Evolutionary conservation across 306 rosid genomes (phyloP).

Genomic region (Vigna unguiculata): DNA sequence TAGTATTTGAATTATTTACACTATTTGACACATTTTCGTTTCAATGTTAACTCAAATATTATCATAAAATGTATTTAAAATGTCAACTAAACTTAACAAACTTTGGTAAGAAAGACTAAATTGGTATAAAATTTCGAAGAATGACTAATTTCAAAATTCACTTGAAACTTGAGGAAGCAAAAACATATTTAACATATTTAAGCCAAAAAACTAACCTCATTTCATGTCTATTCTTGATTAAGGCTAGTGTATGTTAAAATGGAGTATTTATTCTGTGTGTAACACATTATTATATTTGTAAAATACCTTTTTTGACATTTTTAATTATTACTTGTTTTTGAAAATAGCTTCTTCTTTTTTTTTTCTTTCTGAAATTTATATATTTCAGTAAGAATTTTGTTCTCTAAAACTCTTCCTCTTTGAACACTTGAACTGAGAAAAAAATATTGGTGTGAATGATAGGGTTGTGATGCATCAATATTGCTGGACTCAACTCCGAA

Average conservation of each 20-base stretch:
- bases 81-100: too few relatives aligned
- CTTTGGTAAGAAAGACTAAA: too few relatives aligned
- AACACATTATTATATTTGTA: neutral
- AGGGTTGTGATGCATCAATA: slow-evolving; percentile 85
- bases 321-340: neutral
- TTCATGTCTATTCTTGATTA: neutral
- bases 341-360: neutral
- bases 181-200: too few relatives aligned
- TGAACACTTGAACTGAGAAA: neutral
- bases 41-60: too few relatives aligned
- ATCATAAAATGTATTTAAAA: too few relatives aligned
- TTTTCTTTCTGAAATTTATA: neutral
- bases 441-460: neutral
- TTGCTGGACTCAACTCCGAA: slow-evolving; percentile 64
- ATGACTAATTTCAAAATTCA: too few relatives aligned
- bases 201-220: neutral
- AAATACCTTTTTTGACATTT: neutral
- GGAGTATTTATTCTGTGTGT: neutral
- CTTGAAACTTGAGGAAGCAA: too few relatives aligned
- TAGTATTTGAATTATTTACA: too few relatives aligned
- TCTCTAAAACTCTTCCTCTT: neutral
- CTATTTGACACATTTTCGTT: too few relatives aligned
- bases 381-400: neutral
- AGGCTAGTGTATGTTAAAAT: neutral
- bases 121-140: too few relatives aligned